Evolutionary conservation across 169 alveolate species (phyloP).

Genomic region (Cryptosporidium bovis): DNA sequence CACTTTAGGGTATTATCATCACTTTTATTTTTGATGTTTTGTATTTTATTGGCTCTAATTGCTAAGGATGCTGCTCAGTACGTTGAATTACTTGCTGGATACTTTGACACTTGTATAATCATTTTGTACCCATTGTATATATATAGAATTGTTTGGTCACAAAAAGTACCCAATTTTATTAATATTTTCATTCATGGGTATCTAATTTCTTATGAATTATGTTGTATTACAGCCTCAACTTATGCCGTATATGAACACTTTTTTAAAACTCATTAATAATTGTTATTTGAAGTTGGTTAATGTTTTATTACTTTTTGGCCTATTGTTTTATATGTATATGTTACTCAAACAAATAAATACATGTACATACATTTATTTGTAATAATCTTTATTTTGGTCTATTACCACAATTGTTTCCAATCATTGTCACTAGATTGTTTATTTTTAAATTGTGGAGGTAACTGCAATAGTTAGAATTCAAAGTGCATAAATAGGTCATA

Average conservation of each 20-base stretch:
- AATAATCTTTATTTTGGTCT: no score
- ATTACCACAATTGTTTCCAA: no score
- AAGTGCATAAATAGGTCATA: no score
- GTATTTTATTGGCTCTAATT: slow-evolving; percentile 36
- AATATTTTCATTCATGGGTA: slow-evolving; percentile 41
- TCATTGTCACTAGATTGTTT: no score
- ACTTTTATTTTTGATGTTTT: slow-evolving; percentile 14
- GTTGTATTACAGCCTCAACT: slow-evolving; percentile 42
- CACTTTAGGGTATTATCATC: slow-evolving; percentile 33
- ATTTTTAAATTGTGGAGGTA: no score
- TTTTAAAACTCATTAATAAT: background rate
- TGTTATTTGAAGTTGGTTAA: no score
- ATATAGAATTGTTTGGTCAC: slow-evolving; percentile 51
- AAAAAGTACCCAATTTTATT: slow-evolving; percentile 1
- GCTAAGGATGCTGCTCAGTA: slow-evolving; percentile 73
- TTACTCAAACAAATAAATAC: no score
- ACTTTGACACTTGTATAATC: slow-evolving; percentile 49
- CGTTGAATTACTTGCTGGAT: slow-evolving; percentile 70
- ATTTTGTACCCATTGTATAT: slow-evolving; percentile 47
- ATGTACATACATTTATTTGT: no score
- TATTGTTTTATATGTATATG: no score
- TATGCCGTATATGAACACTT: slow-evolving; percentile 54
- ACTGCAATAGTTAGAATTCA: no score
- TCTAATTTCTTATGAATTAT: slow-evolving; percentile 19
- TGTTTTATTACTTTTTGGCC: no score